Evolutionary conservation across 768 basidiomycete species (phyloP).

Genomic region (Russula sp.): DNA sequence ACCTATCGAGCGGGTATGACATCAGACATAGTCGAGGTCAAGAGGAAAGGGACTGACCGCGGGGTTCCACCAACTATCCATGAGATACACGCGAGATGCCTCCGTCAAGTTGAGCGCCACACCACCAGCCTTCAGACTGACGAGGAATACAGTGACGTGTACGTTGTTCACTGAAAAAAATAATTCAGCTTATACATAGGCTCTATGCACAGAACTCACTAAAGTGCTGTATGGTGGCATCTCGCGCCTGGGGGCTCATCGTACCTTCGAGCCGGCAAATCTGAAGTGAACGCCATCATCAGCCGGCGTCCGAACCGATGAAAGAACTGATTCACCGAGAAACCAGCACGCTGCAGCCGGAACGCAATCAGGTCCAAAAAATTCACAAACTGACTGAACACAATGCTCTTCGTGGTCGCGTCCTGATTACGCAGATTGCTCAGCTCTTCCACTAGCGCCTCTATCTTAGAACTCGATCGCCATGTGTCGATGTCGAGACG

Average conservation of each 20-base stretch:
- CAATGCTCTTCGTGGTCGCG: conserved; percentile 90
- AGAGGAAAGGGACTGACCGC: conserved; percentile 41
- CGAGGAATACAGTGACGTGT: conserved; percentile 94
- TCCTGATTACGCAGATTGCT: conserved; percentile 77
- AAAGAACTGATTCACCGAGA: conserved; percentile 48
- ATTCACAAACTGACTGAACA: conserved; percentile 94
- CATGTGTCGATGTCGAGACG: conserved; percentile 83
- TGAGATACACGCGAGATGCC: conserved; percentile 89
- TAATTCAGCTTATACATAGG: conserved; percentile 5
- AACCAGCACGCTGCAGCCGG: conserved; percentile 85
- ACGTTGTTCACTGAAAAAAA: conserved; percentile 69
- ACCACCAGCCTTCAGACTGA: conserved; percentile 93
- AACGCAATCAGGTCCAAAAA: conserved; percentile 92
- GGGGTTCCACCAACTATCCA: conserved; percentile 99
- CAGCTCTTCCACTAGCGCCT: conserved; percentile 91
- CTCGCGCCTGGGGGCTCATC: conserved; percentile 94
- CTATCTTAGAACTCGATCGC: conserved; percentile 96
- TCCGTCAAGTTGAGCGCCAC: conserved; percentile 87
- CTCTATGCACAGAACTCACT: conserved; percentile 42
- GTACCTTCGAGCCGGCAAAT: conserved; percentile 92
- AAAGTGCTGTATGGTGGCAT: conserved; percentile 91
- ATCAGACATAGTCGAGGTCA: background rate
- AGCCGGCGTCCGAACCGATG: conserved; percentile 1
- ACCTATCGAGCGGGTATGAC: conserved; percentile 36
- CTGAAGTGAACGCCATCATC: conserved; percentile 38